phyloP scores from a whole-genome alignment of 208 protist genomes.

The Trypanosoma scelopori region DNA sequence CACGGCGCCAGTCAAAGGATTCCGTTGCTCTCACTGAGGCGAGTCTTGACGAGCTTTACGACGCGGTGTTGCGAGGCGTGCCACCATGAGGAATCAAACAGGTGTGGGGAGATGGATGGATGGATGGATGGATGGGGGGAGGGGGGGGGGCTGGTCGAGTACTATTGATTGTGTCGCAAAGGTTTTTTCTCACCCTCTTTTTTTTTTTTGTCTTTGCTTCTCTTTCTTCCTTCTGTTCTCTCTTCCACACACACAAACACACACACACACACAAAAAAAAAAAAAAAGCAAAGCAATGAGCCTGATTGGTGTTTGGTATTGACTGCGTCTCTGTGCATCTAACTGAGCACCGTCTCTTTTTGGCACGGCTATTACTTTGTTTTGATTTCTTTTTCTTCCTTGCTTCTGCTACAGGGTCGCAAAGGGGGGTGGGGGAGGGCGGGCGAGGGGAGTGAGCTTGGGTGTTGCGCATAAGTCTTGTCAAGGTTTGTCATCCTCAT shows the following conservation, averaged over 20 bases:
- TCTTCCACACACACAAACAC: neutral
- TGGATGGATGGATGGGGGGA: too few relatives aligned
- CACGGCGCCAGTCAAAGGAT: conserved; percentile 15
- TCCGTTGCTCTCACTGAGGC: conserved; percentile 36
- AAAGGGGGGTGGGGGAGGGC: too few relatives aligned
- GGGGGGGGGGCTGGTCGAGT: too few relatives aligned
- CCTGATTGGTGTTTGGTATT: too few relatives aligned
- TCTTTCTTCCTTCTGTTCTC: neutral
- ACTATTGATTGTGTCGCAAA: neutral
- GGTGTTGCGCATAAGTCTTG: neutral
- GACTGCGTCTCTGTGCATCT: neutral
- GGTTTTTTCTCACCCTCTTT: neutral
- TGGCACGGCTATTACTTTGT: neutral
- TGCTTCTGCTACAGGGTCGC: neutral
- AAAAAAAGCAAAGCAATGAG: too few relatives aligned
- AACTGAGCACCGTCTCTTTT: neutral
- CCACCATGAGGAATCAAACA: conserved; percentile 10
- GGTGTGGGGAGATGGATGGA: neutral
- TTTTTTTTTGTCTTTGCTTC: neutral
- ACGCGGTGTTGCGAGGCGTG: conserved; percentile 57
- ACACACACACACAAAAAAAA: too few relatives aligned
- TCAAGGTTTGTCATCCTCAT: conserved; percentile 6
- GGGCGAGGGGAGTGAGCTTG: too few relatives aligned
- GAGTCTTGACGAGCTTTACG: conserved; percentile 60
- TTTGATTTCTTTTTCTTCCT: conserved; percentile 18